Conservation (phyloP, 2,329 filamentous ascomycete species). For the Tolypocladium paradoxum region DNA sequence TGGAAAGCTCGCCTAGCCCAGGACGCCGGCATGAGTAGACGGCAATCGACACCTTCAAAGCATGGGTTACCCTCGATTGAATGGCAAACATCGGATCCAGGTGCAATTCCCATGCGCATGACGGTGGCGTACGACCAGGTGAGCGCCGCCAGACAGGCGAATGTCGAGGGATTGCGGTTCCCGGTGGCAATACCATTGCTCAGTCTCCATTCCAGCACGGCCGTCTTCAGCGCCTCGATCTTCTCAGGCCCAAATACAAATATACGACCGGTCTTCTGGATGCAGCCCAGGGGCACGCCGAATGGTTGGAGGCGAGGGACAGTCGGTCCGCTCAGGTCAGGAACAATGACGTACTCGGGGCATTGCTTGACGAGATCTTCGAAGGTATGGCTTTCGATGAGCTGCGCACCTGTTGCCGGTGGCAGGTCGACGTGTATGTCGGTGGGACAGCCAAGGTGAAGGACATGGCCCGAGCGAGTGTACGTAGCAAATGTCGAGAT, state of each 20-base stretch:
- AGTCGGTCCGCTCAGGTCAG: constrained; percentile 24
- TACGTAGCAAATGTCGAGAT: constrained; percentile 26
- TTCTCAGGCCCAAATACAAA: constrained; percentile 26
- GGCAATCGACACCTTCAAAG: constrained; percentile 5
- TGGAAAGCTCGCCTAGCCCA: constrained; percentile 26
- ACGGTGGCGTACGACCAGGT: constrained; percentile 28
- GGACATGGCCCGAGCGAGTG: constrained; percentile 1
- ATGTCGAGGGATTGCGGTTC: constrained; percentile 17
- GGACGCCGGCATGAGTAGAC: constrained; percentile 30
- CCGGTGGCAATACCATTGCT: background rate
- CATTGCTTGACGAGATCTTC: constrained; percentile 17
- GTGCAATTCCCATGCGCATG: constrained; percentile 13
- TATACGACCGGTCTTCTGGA: constrained; percentile 28
- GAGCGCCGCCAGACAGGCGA: constrained; percentile 27
- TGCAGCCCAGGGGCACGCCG: constrained; percentile 14
- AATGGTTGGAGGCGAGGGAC: constrained; percentile 10
- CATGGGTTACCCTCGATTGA: background rate
- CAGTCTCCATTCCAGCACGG: constrained; percentile 7
- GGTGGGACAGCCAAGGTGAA: background rate
- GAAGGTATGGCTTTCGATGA: constrained; percentile 10
- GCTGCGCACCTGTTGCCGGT: constrained; percentile 10
- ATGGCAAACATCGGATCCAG: constrained; percentile 1
- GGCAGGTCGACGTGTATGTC: constrained; percentile 5
- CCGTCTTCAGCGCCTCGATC: constrained; percentile 19
- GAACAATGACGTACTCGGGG: constrained; percentile 26